phyloP scores from a whole-genome alignment of 2,329 filamentous ascomycete species.

The Thelonectria blattea region DNA sequence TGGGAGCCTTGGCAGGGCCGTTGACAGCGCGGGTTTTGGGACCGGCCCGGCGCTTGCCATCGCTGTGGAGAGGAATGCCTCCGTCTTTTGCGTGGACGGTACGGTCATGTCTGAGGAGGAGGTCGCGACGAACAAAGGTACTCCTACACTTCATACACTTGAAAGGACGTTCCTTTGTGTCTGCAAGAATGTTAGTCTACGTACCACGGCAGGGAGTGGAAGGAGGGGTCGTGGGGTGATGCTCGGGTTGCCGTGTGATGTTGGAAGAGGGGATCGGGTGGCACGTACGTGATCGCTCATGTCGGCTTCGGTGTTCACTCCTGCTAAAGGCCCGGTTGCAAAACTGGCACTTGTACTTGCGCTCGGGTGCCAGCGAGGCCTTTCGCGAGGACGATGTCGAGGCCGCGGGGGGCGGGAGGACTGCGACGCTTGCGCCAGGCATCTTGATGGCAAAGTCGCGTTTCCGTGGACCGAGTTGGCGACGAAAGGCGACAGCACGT shows the following conservation, averaged over 20 bases:
- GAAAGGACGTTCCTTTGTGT: constrained; percentile 98
- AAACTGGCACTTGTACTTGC: constrained; percentile 99
- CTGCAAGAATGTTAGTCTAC: constrained; percentile 55
- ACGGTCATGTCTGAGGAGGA: constrained; percentile 94
- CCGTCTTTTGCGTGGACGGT: constrained; percentile 99
- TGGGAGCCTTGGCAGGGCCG: constrained; percentile 75
- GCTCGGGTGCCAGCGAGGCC: constrained; percentile 79
- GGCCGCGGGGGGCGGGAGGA: constrained; percentile 66
- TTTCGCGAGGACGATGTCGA: constrained; percentile 79
- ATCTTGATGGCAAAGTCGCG: constrained; percentile 58
- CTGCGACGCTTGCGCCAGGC: constrained; percentile 73
- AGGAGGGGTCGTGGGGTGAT: constrained; percentile 18
- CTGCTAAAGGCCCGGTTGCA: constrained; percentile 97
- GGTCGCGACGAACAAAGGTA: constrained; percentile 96
- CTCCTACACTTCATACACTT: constrained; percentile 98
- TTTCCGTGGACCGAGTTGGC: constrained; percentile 30
- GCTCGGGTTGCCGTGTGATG: constrained; percentile 18
- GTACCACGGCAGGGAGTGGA: constrained; percentile 10
- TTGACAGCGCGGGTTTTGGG: constrained; percentile 70
- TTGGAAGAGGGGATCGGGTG: constrained; percentile 17
- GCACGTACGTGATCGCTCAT: constrained; percentile 96
- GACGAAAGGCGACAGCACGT: constrained; percentile 36
- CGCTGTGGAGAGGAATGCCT: constrained; percentile 89
- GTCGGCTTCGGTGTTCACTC: constrained; percentile 94
- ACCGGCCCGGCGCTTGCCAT: constrained; percentile 83